phyloP scores from a whole-genome alignment of 306 rosid genomes.

The Myrica gale region DNA sequence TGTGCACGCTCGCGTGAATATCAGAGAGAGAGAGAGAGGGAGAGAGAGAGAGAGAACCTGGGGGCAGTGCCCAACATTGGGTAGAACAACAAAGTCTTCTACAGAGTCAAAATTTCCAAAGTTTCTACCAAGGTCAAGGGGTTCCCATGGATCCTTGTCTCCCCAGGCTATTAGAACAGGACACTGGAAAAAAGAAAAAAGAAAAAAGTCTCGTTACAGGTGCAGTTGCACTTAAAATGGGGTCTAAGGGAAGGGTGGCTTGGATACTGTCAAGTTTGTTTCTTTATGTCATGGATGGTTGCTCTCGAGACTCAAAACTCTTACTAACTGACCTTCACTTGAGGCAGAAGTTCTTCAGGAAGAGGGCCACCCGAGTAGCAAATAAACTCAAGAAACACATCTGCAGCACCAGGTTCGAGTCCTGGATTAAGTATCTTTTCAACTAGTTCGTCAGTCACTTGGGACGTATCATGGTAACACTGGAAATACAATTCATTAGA shows the following conservation, averaged over 20 bases:
- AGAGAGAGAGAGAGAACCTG: conserved; percentile 53
- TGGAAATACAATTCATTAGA: conserved; percentile 36
- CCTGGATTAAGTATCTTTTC: conserved; percentile 84
- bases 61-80: conserved; percentile 97
- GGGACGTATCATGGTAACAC: conserved; percentile 91
- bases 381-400: conserved; percentile 88
- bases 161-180: conserved; percentile 96
- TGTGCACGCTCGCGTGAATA: neutral
- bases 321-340: conserved; percentile 58
- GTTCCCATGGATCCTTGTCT: conserved; percentile 99
- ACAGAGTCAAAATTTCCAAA: conserved; percentile 65
- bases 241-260: neutral
- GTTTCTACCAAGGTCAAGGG: conserved; percentile 73
- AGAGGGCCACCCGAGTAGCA: conserved; percentile 96
- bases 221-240: neutral
- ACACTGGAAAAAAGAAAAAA: conserved; percentile 51
- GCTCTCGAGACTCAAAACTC: neutral
- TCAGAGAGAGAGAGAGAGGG: neutral
- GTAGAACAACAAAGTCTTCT: conserved; percentile 78
- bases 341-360: conserved; percentile 91
- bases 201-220: neutral
- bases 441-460: conserved; percentile 87
- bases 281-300: neutral
- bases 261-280: neutral
- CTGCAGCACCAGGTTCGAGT: conserved; percentile 88